Conservation (phyloP, 148 eudicot genomes). For the Simmondsia chinensis region DNA sequence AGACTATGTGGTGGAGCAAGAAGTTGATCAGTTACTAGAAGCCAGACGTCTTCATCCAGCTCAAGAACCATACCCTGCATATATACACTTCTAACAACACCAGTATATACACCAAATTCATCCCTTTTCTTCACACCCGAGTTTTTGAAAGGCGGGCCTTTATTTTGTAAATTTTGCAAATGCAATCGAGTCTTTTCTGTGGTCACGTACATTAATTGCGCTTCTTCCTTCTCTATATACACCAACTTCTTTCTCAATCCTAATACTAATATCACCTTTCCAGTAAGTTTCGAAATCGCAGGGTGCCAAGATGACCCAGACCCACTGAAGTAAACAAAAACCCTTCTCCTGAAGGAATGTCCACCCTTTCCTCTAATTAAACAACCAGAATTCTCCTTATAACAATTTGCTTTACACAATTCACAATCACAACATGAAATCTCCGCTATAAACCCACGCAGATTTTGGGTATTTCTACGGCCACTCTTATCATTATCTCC, state of each 20-base stretch:
- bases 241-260: constrained; percentile 73
- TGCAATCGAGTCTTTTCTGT: constrained; percentile 25
- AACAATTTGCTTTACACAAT: constrained; percentile 24
- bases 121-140: constrained; percentile 28
- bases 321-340: constrained; percentile 58
- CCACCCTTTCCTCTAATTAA: not conserved
- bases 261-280: constrained; percentile 27
- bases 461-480: constrained; percentile 8
- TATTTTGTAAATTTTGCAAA: constrained; percentile 6
- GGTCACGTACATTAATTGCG: constrained; percentile 55
- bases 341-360: constrained; percentile 25
- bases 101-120: constrained; percentile 52
- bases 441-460: constrained; percentile 50
- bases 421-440: constrained; percentile 47
- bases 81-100: constrained; percentile 57
- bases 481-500: not conserved
- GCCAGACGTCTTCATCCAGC: constrained; percentile 70
- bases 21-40: constrained; percentile 53
- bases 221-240: constrained; percentile 41
- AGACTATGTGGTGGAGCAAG: constrained; percentile 46
- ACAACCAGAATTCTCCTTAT: not conserved
- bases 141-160: constrained; percentile 5
- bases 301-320: constrained; percentile 51
- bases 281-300: constrained; percentile 38
- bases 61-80: constrained; percentile 74